These are phyloP conservation scores for Jackrogersella multiformis DNA, from an alignment of 495 filamentous ascomycete species.

Conservation along the genomic window DNA sequence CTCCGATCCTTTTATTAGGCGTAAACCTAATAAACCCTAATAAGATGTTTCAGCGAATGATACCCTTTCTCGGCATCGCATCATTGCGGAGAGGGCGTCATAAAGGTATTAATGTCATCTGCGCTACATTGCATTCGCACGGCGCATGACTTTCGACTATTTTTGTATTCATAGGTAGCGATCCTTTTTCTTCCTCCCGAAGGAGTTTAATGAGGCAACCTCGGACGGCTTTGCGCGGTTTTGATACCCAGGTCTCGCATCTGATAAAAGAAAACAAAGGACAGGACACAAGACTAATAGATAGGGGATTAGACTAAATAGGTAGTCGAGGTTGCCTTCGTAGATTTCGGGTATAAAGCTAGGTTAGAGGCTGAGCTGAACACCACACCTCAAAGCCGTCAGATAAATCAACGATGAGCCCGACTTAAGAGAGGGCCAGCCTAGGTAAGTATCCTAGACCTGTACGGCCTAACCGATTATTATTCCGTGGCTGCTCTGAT, in stretches of 20 bases:
- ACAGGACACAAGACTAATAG: neutral
- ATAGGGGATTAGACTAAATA: constrained; percentile 7
- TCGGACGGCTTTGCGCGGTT: neutral
- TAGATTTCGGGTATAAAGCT: constrained; percentile 15
- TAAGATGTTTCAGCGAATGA: neutral
- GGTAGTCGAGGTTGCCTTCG: constrained; percentile 12
- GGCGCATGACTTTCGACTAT: constrained; percentile 9
- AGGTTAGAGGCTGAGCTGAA: too few relatives aligned
- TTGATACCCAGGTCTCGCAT: constrained; percentile 22
- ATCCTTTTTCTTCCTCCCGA: neutral
- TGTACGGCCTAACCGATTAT: constrained; percentile 1
- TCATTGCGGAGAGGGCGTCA: constrained; percentile 4
- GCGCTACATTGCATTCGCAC: neutral
- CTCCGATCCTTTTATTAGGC: constrained; percentile 56
- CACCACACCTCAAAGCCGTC: neutral
- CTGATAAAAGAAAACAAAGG: neutral
- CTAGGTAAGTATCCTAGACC: constrained; percentile 29
- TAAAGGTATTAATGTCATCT: neutral
- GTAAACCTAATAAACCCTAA: constrained; percentile 48
- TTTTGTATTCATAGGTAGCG: neutral
- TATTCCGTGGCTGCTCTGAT: neutral
- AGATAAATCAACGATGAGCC: constrained; percentile 14
- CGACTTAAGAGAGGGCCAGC: constrained; percentile 6
- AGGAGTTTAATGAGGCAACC: neutral
- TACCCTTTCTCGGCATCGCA: too few relatives aligned